Conservation (phyloP, 306 rosid species). For the Quercus parvula region DNA sequence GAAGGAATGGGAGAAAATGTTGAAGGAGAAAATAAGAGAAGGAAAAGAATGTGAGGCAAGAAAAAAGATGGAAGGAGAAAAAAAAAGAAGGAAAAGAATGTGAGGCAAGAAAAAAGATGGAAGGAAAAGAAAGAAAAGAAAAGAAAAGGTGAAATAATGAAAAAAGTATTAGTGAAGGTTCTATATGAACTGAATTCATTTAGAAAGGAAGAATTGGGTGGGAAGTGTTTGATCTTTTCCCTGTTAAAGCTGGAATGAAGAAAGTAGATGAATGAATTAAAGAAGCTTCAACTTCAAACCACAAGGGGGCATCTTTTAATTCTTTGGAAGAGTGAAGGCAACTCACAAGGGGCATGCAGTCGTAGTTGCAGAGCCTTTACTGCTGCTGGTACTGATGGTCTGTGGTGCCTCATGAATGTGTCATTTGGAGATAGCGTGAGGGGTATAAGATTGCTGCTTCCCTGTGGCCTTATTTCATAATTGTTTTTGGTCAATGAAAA, state of each 20-base stretch:
- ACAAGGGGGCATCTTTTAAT: conserved; percentile 40
- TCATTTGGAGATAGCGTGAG: conserved; percentile 39
- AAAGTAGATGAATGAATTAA: conserved; percentile 35
- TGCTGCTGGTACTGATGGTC: conserved; percentile 61
- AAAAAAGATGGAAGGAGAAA: conserved; percentile 4
- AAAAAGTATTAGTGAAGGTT: not conserved
- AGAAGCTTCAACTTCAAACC: conserved; percentile 54
- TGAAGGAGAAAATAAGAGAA: conserved; percentile 14
- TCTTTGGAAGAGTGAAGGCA: conserved; percentile 46
- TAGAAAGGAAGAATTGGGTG: conserved; percentile 8
- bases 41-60: conserved; percentile 1
- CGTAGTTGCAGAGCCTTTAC: conserved; percentile 49
- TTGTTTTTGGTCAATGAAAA: conserved; percentile 30
- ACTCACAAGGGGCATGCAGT: conserved; percentile 42
- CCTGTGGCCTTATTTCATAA: conserved; percentile 36
- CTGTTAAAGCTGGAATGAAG: conserved; percentile 39
- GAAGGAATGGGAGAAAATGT: too few relatives aligned
- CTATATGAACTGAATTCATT: not conserved
- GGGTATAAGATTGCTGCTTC: conserved; percentile 52
- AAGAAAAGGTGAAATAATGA: conserved; percentile 7
- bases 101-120: not conserved
- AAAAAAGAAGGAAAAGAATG: conserved; percentile 9
- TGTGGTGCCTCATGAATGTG: conserved; percentile 44
- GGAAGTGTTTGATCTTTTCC: conserved; percentile 15
- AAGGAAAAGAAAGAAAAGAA: conserved; percentile 6